Conservation (phyloP, 1,139 yeast genomes). For the Geotrichum citri-aurantii region DNA sequence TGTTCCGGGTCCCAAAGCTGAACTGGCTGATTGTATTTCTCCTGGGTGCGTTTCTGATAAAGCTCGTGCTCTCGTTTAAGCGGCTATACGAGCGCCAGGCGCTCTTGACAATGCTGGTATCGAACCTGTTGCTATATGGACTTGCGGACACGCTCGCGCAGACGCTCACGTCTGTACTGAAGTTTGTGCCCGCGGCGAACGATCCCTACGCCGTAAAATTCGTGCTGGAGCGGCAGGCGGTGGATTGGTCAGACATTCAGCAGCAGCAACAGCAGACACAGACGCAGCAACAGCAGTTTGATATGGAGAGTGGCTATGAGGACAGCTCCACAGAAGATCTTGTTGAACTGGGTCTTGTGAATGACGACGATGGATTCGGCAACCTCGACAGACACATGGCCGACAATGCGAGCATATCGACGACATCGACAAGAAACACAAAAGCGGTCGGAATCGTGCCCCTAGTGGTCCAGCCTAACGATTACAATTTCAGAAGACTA, state of each 20-base stretch:
- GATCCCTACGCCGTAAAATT: slow-evolving; percentile 23
- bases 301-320: not conserved
- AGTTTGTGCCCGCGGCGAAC: slow-evolving; percentile 27
- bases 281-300: not conserved
- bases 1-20: slow-evolving; percentile 33
- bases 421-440: slow-evolving; percentile 35
- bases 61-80: slow-evolving; percentile 34
- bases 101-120: slow-evolving; percentile 69
- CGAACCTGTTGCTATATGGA: slow-evolving; percentile 77
- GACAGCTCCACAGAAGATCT: slow-evolving; percentile 23
- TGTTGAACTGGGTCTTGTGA: slow-evolving; percentile 34
- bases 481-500: slow-evolving; percentile 63
- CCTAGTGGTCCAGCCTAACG: slow-evolving; percentile 19
- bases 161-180: slow-evolving; percentile 41
- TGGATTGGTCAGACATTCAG: slow-evolving; percentile 18
- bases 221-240: slow-evolving; percentile 34
- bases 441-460: slow-evolving; percentile 19
- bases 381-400: slow-evolving; percentile 20
- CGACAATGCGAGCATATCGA: slow-evolving; percentile 21
- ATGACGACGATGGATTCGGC: slow-evolving; percentile 16
- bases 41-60: slow-evolving; percentile 31
- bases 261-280: slow-evolving; percentile 1
- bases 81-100: slow-evolving; percentile 62
- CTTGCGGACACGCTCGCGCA: slow-evolving; percentile 90
- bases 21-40: slow-evolving; percentile 34